Percentiles rank a stretch among this genome's conserved stretches.
These are phyloP conservation scores for Heteromeles arbutifolia DNA, from an alignment of 306 rosid species.

Conservation along the genomic window DNA sequence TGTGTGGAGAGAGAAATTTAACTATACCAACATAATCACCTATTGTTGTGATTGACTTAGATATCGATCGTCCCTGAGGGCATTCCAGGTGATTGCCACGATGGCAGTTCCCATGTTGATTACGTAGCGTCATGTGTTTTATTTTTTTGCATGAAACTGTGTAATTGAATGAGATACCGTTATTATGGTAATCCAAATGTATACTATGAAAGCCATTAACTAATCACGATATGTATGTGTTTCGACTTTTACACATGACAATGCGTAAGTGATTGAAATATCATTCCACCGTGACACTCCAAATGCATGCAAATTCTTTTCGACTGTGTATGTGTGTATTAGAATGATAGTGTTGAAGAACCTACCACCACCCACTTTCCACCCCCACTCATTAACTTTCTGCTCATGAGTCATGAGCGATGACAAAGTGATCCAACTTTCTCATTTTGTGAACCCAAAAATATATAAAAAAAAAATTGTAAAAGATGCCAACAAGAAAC, in stretches of 20 bases:
- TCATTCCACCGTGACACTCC: too few relatives aligned
- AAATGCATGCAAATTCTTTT: too few relatives aligned
- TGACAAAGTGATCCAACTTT: conserved; percentile 18
- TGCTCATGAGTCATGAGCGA: not conserved
- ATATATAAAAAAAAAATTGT: not conserved
- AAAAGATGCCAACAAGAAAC: conserved; percentile 1
- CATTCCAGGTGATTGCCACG: too few relatives aligned
- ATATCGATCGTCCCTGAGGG: fast-evolving
- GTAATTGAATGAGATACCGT: not conserved
- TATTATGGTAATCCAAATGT: too few relatives aligned
- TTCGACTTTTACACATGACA: too few relatives aligned
- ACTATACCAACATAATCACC: too few relatives aligned
- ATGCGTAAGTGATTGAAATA: too few relatives aligned
- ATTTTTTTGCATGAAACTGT: too few relatives aligned
- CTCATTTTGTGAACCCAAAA: conserved; percentile 15
- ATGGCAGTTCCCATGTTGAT: not conserved
- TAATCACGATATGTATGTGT: too few relatives aligned
- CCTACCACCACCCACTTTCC: not conserved
- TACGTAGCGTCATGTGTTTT: not conserved
- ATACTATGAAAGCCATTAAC: not conserved
- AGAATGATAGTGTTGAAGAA: not conserved
- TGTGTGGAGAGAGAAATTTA: not conserved
- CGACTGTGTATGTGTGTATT: not conserved
- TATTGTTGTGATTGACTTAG: too few relatives aligned
- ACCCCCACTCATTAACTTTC: conserved; percentile 13